Percentiles rank a stretch among this genome's conserved stretches.
Evolutionary conservation across 2,329 filamentous ascomycete species (phyloP).

Genomic region (Trichoderma sp.): DNA sequence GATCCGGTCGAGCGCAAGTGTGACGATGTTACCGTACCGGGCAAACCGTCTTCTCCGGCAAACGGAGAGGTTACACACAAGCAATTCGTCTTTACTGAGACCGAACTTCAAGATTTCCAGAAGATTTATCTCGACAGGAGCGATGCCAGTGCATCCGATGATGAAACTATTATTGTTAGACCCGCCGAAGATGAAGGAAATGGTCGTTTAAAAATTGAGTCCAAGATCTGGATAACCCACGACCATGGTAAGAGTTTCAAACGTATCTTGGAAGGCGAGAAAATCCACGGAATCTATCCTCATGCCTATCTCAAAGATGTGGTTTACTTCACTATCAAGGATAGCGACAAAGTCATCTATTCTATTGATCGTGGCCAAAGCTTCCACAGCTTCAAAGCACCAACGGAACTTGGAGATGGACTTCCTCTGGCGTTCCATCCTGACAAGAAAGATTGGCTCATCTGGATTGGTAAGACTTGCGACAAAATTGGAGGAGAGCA

Average conservation of each 20-base stretch:
- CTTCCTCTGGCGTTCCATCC: conserved; percentile 78
- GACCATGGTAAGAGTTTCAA: conserved; percentile 91
- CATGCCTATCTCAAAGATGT: conserved; percentile 82
- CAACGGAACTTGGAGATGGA: conserved; percentile 52
- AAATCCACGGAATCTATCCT: conserved; percentile 71
- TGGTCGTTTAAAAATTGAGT: conserved; percentile 44
- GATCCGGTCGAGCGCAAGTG: conserved; percentile 76
- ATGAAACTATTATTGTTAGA: conserved; percentile 71
- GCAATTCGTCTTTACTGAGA: conserved; percentile 66
- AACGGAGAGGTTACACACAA: conserved; percentile 69
- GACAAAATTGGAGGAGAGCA: conserved; percentile 52
- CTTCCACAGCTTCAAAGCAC: conserved; percentile 75
- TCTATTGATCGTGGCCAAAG: conserved; percentile 77
- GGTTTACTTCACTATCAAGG: conserved; percentile 78
- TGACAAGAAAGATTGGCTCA: conserved; percentile 82
- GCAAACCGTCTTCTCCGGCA: conserved; percentile 51
- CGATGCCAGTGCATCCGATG: conserved; percentile 62
- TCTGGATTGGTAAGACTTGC: conserved; percentile 83
- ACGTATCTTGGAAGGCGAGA: conserved; percentile 67
- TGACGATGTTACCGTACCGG: conserved; percentile 54
- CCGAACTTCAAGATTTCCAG: conserved; percentile 54
- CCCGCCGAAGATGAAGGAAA: conserved; percentile 46
- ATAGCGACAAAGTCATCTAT: conserved; percentile 69
- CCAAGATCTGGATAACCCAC: conserved; percentile 72
- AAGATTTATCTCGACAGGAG: conserved; percentile 80